Evolutionary conservation across 2,329 filamentous ascomycete species (phyloP).

Genomic region (Pseudogymnoascus sp.): DNA sequence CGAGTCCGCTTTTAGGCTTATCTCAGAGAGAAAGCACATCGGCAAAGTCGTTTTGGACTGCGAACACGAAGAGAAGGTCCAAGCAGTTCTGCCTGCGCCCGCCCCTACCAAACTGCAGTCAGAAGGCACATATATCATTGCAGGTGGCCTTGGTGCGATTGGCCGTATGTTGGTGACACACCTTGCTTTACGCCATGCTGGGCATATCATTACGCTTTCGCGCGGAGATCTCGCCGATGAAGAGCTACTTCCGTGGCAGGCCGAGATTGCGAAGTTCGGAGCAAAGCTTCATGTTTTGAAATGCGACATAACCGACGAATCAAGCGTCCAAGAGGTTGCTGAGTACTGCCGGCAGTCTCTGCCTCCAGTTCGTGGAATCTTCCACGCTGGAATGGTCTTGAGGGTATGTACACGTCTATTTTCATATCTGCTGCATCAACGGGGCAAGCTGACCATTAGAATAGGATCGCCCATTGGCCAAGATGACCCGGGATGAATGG

Average conservation of each 20-base stretch:
- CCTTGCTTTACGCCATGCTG: neutral
- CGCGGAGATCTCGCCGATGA: neutral
- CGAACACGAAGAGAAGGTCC: neutral
- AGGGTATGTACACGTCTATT: neutral
- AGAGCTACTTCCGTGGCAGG: constrained; percentile 13
- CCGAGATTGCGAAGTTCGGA: neutral
- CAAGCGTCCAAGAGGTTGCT: neutral
- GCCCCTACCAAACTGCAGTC: constrained; percentile 11
- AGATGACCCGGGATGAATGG: constrained; percentile 12
- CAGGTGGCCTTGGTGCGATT: constrained; percentile 23
- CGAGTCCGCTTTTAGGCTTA: neutral
- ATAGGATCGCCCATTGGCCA: constrained; percentile 19
- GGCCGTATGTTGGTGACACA: constrained; percentile 7
- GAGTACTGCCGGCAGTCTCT: neutral
- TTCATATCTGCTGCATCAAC: neutral
- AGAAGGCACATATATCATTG: constrained; percentile 25
- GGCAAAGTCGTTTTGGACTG: neutral
- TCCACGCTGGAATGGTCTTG: neutral
- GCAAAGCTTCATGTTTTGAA: neutral
- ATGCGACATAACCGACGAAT: neutral
- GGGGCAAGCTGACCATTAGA: neutral
- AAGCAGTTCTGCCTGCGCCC: neutral
- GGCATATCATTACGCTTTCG: neutral
- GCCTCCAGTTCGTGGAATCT: neutral
- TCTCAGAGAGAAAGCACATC: neutral